Conservation (phyloP, 208 protist species). For the Herpetomonas tarakana region DNA sequence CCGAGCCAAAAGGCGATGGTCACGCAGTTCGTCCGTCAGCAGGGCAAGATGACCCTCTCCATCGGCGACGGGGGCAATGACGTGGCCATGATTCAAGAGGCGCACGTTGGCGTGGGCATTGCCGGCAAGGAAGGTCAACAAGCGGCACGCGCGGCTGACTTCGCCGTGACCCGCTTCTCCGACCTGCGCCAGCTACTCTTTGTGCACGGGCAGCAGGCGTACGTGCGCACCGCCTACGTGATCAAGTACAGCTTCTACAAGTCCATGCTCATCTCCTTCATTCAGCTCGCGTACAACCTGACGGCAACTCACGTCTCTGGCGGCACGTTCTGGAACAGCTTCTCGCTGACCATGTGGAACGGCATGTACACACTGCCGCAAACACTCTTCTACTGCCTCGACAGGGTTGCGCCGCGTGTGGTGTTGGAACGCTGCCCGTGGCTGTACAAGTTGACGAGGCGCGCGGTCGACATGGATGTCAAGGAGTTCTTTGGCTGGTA, state of each 20-base stretch:
- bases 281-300: constrained; percentile 90
- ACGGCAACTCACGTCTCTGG: constrained; percentile 67
- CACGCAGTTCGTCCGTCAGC: constrained; percentile 62
- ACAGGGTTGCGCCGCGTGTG: constrained; percentile 73
- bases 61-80: constrained; percentile 97
- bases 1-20: constrained; percentile 93
- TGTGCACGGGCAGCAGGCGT: constrained; percentile 94
- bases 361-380: constrained; percentile 89
- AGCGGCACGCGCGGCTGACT: constrained; percentile 93
- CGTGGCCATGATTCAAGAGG: constrained; percentile 95
- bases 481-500: constrained; percentile 72
- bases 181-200: constrained; percentile 92
- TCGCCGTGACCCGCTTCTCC: constrained; percentile 91
- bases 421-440: constrained; percentile 66
- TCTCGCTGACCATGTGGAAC: constrained; percentile 89
- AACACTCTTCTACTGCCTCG: constrained; percentile 87
- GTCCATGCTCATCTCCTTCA: constrained; percentile 92
- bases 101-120: constrained; percentile 92
- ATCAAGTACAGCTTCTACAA: constrained; percentile 99
- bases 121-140: constrained; percentile 91
- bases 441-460: constrained; percentile 75
- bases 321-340: constrained; percentile 90
- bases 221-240: constrained; percentile 88
- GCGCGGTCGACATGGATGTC: constrained; percentile 42
- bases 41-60: constrained; percentile 80